Percentiles rank a stretch among this genome's conserved stretches.
Conservation (phyloP, 352 stramenopile species). For the Vaucheria bursata region DNA sequence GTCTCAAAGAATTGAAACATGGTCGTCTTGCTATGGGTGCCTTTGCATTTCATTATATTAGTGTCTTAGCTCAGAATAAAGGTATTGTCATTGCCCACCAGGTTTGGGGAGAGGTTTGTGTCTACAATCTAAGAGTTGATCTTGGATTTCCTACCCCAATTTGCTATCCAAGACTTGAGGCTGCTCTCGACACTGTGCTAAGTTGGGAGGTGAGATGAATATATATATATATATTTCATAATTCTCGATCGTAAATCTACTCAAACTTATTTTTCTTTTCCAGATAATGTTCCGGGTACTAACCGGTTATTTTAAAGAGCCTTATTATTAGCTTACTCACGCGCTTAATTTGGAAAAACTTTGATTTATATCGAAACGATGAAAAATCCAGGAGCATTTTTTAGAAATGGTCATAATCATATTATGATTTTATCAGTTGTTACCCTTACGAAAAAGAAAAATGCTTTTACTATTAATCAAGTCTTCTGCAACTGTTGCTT, state of each 20-base stretch:
- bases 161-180: constrained; percentile 34
- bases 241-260: too few species aligned
- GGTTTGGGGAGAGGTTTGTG: constrained; percentile 29
- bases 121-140: constrained; percentile 24
- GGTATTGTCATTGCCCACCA: constrained; percentile 19
- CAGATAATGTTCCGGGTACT: constrained; percentile 31
- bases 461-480: too few species aligned
- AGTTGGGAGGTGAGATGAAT: constrained; percentile 20
- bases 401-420: too few species aligned
- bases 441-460: too few species aligned
- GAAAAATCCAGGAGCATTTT: too few species aligned
- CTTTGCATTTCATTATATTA: constrained; percentile 31
- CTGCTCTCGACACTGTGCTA: constrained; percentile 25
- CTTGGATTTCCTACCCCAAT: constrained; percentile 20
- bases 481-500: too few species aligned
- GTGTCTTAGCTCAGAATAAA: constrained; percentile 25
- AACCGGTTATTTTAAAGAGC: constrained; percentile 28
- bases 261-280: neutral
- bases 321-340: constrained; percentile 12
- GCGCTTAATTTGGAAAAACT: too few species aligned
- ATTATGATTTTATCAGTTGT: too few species aligned
- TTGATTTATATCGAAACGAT: too few species aligned
- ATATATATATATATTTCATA: too few species aligned
- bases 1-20: constrained; percentile 32
- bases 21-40: constrained; percentile 28